A percentile compares a stretch with the other conserved stretches of the same genome.
Evolutionary conservation across 495 filamentous ascomycete species (phyloP).

Genomic region (Penicillium pancosmium): DNA sequence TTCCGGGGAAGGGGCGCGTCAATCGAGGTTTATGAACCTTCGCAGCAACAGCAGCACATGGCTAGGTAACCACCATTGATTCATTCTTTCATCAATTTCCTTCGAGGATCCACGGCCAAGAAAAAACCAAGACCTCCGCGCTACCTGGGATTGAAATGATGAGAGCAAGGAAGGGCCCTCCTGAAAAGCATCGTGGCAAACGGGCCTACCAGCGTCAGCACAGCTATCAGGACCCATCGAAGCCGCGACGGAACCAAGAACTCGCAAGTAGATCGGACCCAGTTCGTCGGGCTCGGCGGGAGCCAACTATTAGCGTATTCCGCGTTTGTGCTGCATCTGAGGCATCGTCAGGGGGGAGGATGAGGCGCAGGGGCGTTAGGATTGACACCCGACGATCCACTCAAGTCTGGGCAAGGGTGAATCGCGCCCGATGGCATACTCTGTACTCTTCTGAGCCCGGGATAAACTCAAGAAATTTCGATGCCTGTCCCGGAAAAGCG

Average conservation of each 20-base stretch:
- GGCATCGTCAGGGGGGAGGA: conserved; percentile 9
- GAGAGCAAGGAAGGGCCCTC: conserved; percentile 2
- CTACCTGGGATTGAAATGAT: conserved; percentile 1
- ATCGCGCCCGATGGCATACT: conserved; percentile 5
- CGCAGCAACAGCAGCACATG: background rate
- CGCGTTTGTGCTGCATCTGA: conserved; percentile 2
- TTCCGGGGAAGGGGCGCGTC: background rate
- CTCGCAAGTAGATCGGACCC: conserved; percentile 19
- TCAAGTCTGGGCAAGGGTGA: conserved; percentile 16
- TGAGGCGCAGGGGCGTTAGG: conserved; percentile 1
- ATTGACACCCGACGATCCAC: conserved; percentile 16
- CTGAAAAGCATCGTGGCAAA: conserved; percentile 9
- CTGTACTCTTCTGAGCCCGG: background rate
- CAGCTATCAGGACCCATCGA: conserved; percentile 23
- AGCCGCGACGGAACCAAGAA: conserved; percentile 10
- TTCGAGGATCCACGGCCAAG: conserved; percentile 17
- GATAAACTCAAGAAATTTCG: conserved; percentile 11
- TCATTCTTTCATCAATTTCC: background rate
- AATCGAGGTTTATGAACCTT: conserved; percentile 1
- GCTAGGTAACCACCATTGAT: conserved; percentile 7
- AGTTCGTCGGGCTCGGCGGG: conserved; percentile 18
- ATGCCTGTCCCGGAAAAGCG: conserved; percentile 25
- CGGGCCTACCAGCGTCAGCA: conserved; percentile 24
- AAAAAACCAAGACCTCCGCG: conserved; percentile 20
- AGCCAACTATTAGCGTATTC: background rate